Percentiles rank a stretch among this genome's conserved stretches.
phyloP scores from a whole-genome alignment of 192 early-diverging fungal genomes.

The Kickxella alabastrina region DNA sequence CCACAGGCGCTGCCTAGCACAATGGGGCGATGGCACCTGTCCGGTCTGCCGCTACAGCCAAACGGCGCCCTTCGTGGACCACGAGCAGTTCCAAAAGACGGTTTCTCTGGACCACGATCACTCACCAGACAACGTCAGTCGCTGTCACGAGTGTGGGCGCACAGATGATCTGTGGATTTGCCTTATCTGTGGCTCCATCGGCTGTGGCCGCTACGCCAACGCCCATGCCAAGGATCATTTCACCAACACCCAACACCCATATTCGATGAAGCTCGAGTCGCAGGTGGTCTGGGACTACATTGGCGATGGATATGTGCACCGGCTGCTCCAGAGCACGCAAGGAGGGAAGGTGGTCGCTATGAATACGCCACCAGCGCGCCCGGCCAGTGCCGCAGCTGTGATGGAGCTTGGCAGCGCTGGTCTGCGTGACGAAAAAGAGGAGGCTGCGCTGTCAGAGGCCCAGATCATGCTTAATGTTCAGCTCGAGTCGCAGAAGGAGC shows the following conservation, averaged over 20 bases:
- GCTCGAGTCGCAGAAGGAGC: constrained; percentile 81
- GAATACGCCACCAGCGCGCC: constrained; percentile 24
- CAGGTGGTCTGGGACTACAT: constrained; percentile 99
- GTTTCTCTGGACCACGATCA: constrained; percentile 11
- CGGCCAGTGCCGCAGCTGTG: constrained; percentile 11
- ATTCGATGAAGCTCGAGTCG: constrained; percentile 89
- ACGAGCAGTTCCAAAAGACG: constrained; percentile 20
- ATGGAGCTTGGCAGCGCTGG: constrained; percentile 8
- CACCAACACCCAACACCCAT: constrained; percentile 75
- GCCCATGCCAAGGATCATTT: constrained; percentile 91
- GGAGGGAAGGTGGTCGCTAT: constrained; percentile 94
- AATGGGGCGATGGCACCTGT: constrained; percentile 90
- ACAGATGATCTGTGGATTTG: constrained; percentile 92
- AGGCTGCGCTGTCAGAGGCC: constrained; percentile 77
- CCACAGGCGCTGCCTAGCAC: constrained; percentile 85
- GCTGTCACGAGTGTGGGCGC: constrained; percentile 74
- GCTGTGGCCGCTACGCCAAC: constrained; percentile 89
- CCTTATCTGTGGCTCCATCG: constrained; percentile 91
- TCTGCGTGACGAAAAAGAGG: constrained; percentile 61
- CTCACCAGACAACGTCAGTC: constrained; percentile 28
- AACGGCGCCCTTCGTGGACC: constrained; percentile 38
- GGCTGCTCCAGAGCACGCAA: constrained; percentile 83
- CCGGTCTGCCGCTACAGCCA: constrained; percentile 88
- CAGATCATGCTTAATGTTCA: constrained; percentile 76
- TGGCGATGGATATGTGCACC: constrained; percentile 95